A percentile compares a stretch with the other conserved stretches of the same genome.
phyloP scores from a whole-genome alignment of 345 rosid genomes.

The Populus pruinosa region DNA sequence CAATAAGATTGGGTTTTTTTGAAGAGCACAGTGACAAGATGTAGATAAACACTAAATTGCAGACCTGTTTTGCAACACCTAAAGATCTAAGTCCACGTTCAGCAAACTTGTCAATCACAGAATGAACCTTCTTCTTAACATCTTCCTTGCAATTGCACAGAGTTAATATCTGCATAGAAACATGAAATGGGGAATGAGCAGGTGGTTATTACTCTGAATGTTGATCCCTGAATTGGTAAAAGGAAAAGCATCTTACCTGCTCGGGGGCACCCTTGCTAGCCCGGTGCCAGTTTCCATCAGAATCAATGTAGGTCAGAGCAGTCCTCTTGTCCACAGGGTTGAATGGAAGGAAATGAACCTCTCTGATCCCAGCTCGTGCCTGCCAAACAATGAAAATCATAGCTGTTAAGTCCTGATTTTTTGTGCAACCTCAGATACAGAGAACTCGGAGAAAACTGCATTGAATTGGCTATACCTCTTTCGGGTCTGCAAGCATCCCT shows the following conservation, averaged over 20 bases:
- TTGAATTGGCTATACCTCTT: slow-evolving; percentile 48
- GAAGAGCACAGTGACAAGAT: neutral
- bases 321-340: slow-evolving; percentile 93
- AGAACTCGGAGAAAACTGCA: neutral
- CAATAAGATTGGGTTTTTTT: neutral
- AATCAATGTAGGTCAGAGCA: slow-evolving; percentile 78
- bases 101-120: slow-evolving; percentile 81
- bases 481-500: slow-evolving; percentile 96
- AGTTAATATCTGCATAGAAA: slow-evolving; percentile 46
- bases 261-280: slow-evolving; percentile 96
- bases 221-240: neutral
- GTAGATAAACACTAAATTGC: slow-evolving; percentile 2
- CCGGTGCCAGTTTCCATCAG: slow-evolving; percentile 71
- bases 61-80: slow-evolving; percentile 88
- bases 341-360: slow-evolving; percentile 83
- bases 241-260: slow-evolving; percentile 44
- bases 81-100: slow-evolving; percentile 92
- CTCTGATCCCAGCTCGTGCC: slow-evolving; percentile 80
- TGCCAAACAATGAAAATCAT: slow-evolving; percentile 20
- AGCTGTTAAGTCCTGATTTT: neutral
- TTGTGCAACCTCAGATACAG: neutral
- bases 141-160: slow-evolving; percentile 79
- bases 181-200: slow-evolving; percentile 5
- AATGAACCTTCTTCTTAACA: slow-evolving; percentile 62
- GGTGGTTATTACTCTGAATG: neutral